Percentiles rank a stretch among this genome's conserved stretches.
Conservation (phyloP, 1,139 yeast genomes). For the Scheffersomyces titani region DNA sequence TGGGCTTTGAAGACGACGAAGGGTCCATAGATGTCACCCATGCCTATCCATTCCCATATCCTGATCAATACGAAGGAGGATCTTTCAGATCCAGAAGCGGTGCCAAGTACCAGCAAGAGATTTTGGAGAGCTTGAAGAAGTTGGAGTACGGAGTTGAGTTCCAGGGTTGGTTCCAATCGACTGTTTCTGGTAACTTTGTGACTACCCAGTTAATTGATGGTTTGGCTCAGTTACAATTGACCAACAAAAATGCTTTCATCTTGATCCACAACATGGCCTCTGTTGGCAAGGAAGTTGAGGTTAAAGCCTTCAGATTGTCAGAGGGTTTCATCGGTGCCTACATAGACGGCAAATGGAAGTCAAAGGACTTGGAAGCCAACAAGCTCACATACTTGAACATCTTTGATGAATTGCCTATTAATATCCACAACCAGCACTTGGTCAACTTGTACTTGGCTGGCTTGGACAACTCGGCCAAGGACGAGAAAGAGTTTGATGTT, state of each 20-base stretch:
- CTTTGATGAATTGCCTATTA: slow-evolving; percentile 71
- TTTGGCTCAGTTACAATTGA: slow-evolving; percentile 64
- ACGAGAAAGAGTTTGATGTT: slow-evolving; percentile 36
- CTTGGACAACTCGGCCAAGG: slow-evolving; percentile 25
- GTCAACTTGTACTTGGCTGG: slow-evolving; percentile 44
- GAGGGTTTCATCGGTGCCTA: slow-evolving; percentile 60
- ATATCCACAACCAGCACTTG: slow-evolving; percentile 56
- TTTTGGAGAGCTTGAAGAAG: slow-evolving; percentile 60
- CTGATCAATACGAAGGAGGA: slow-evolving; percentile 56
- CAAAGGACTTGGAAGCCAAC: slow-evolving; percentile 62
- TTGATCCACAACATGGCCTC: slow-evolving; percentile 74
- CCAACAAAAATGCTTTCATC: slow-evolving; percentile 65
- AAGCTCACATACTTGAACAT: slow-evolving; percentile 68
- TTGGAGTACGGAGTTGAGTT: slow-evolving; percentile 72
- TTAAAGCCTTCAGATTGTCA: slow-evolving; percentile 72
- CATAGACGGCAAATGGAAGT: slow-evolving; percentile 62
- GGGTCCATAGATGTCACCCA: slow-evolving; percentile 57
- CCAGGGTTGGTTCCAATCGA: slow-evolving; percentile 82
- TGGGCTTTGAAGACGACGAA: slow-evolving; percentile 70
- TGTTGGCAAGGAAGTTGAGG: slow-evolving; percentile 61
- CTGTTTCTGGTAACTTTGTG: slow-evolving; percentile 68
- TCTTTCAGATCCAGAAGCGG: slow-evolving; percentile 62
- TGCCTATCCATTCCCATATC: slow-evolving; percentile 63
- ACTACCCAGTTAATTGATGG: slow-evolving; percentile 68
- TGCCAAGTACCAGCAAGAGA: slow-evolving; percentile 68